Evolutionary conservation across 116 monocot genomes (phyloP).

Genomic region (Zostera marina): DNA sequence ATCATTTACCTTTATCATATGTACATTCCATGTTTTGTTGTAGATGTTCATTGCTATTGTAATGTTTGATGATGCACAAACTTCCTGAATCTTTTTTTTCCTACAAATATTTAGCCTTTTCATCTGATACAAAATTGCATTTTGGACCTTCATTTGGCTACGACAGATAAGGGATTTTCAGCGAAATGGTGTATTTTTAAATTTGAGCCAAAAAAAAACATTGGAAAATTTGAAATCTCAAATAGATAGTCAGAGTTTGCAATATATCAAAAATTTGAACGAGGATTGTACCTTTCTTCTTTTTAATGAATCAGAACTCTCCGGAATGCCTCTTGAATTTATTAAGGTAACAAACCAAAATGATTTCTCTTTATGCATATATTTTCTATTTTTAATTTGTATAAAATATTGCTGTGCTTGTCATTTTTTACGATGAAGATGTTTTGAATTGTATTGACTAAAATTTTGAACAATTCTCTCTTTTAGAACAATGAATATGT

Average conservation of each 20-base stretch:
- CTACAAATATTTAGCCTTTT: not conserved
- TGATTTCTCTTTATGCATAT: not conserved
- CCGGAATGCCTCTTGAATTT: constrained; percentile 73
- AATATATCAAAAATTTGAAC: constrained; percentile 61
- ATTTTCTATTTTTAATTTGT: not conserved
- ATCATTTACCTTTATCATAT: not conserved
- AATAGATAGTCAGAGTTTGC: constrained; percentile 62
- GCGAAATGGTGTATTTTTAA: constrained; percentile 67
- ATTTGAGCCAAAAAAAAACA: constrained; percentile 58
- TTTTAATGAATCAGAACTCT: constrained; percentile 50
- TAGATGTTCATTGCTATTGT: not conserved
- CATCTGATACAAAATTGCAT: not conserved
- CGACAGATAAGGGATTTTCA: constrained; percentile 94
- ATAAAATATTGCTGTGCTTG: too few species aligned
- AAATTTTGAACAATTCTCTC: too few species aligned
- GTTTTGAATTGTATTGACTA: too few species aligned
- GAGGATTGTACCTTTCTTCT: constrained; percentile 43
- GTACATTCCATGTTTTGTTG: not conserved
- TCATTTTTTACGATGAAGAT: too few species aligned
- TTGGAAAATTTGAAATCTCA: constrained; percentile 52
- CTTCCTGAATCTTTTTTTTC: not conserved
- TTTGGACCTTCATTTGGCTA: constrained; percentile 19
- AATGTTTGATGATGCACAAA: not conserved
- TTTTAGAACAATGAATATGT: too few species aligned
- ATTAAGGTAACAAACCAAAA: constrained; percentile 38